Evolutionary conservation across 2,329 filamentous ascomycete species (phyloP).

Genomic region (Clonostachys sp.): DNA sequence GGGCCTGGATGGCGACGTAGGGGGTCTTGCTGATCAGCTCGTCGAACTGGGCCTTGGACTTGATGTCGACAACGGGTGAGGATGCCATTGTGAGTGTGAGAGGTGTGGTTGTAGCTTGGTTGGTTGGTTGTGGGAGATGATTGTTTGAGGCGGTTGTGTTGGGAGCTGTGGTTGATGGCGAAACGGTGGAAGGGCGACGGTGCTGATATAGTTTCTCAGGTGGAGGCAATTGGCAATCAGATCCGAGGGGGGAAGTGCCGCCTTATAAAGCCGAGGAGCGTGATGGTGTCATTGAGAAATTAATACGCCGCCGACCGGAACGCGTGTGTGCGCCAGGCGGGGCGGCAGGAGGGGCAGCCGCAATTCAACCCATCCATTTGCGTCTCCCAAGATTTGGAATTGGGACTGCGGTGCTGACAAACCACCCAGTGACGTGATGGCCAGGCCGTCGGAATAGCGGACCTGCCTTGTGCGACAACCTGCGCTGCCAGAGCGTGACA

Average conservation of each 20-base stretch:
- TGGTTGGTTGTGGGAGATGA: constrained; percentile 3
- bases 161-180: not conserved
- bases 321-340: too few species aligned
- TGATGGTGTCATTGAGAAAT: too few species aligned
- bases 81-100: constrained; percentile 4
- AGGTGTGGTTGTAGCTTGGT: constrained; percentile 2
- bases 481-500: too few species aligned
- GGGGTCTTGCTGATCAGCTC: constrained; percentile 39
- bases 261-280: too few species aligned
- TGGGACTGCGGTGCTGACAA: not conserved
- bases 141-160: constrained; percentile 5
- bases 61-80: constrained; percentile 28
- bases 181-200: not conserved
- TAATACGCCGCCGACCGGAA: too few species aligned
- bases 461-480: too few species aligned
- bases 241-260: too few species aligned
- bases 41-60: constrained; percentile 39
- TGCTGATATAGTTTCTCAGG: not conserved
- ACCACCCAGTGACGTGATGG: not conserved
- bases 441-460: not conserved
- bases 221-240: not conserved
- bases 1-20: constrained; percentile 53
- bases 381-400: not conserved
- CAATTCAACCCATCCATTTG: too few species aligned
- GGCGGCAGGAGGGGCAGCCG: too few species aligned